phyloP scores from a whole-genome alignment of 495 filamentous ascomycete species.

The Zalerion maritima region DNA sequence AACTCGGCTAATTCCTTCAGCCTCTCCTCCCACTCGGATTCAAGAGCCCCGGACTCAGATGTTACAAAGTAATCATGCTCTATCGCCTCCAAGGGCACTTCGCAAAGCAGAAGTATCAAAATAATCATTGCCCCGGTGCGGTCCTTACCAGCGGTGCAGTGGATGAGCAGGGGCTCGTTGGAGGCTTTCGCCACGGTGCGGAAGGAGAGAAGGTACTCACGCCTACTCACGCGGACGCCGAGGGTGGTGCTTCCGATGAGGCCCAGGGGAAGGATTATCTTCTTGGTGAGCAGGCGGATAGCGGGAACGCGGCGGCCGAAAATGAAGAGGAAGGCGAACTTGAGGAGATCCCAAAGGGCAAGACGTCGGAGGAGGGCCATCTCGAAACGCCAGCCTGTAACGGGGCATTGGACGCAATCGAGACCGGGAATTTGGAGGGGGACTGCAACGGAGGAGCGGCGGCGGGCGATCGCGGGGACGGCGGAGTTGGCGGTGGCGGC shows the following conservation, averaged over 20 bases:
- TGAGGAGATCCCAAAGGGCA: slow-evolving; percentile 50
- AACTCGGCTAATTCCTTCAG: slow-evolving; percentile 52
- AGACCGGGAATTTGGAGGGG: slow-evolving; percentile 44
- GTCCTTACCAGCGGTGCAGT: slow-evolving; percentile 86
- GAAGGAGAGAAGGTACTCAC: no score
- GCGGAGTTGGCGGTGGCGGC: slow-evolving; percentile 22
- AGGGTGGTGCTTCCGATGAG: no score
- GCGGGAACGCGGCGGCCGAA: slow-evolving; percentile 53
- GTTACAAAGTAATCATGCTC: slow-evolving; percentile 48
- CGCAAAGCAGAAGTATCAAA: slow-evolving; percentile 44
- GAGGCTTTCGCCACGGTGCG: no score
- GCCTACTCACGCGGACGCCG: no score
- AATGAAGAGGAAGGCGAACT: slow-evolving; percentile 42
- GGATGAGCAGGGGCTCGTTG: slow-evolving; percentile 49
- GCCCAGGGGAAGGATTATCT: slow-evolving; percentile 55
- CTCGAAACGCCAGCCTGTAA: slow-evolving; percentile 62
- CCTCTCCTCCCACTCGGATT: slow-evolving; percentile 43
- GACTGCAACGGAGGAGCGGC: slow-evolving; percentile 26
- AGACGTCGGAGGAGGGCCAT: slow-evolving; percentile 50
- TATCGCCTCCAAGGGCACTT: slow-evolving; percentile 41
- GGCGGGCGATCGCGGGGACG: slow-evolving; percentile 20
- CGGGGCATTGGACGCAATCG: slow-evolving; percentile 45
- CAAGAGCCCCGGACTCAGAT: slow-evolving; percentile 44
- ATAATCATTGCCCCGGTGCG: slow-evolving; percentile 62
- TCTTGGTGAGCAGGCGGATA: slow-evolving; percentile 46